A percentile compares a stretch with the other conserved stretches of the same genome.
These are phyloP conservation scores for Eremochloa ophiuroides DNA, from an alignment of 176 grass and related monocot species.

Conservation along the genomic window DNA sequence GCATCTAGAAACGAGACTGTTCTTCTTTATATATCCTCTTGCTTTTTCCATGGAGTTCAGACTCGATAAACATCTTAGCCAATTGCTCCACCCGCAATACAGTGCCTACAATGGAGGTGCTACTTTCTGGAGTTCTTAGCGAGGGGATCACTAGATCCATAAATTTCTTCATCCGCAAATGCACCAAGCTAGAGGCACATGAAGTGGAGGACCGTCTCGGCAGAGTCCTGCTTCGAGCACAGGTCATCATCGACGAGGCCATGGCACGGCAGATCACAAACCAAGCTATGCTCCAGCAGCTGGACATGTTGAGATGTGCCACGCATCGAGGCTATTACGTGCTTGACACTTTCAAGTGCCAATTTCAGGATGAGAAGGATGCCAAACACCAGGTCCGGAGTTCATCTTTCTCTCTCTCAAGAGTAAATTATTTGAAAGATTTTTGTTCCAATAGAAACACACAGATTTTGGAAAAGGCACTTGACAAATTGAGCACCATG, in stretches of 20 bases:
- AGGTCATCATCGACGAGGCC: neutral
- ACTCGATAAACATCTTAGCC: too few species aligned
- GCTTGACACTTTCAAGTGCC: constrained; percentile 3
- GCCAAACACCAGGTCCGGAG: neutral
- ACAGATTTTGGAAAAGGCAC: neutral
- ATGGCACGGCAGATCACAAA: neutral
- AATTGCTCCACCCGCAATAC: too few species aligned
- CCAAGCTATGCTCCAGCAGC: neutral
- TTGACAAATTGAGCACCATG: neutral
- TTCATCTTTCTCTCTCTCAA: neutral
- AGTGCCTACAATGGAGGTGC: too few species aligned
- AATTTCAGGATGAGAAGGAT: neutral
- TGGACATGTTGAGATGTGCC: neutral
- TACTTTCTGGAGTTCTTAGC: too few species aligned
- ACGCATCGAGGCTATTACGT: neutral
- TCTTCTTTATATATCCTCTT: too few species aligned
- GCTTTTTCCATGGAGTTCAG: too few species aligned
- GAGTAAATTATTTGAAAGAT: neutral
- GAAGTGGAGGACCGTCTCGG: neutral
- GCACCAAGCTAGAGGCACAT: neutral
- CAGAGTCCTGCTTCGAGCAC: neutral
- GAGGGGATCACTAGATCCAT: too few species aligned
- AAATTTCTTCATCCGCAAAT: neutral
- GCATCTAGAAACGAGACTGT: too few species aligned
- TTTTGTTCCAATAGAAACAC: neutral